Evolutionary conservation across 2,329 filamentous ascomycete genomes (phyloP).

Genomic region (Colletotrichum brevisporum): DNA sequence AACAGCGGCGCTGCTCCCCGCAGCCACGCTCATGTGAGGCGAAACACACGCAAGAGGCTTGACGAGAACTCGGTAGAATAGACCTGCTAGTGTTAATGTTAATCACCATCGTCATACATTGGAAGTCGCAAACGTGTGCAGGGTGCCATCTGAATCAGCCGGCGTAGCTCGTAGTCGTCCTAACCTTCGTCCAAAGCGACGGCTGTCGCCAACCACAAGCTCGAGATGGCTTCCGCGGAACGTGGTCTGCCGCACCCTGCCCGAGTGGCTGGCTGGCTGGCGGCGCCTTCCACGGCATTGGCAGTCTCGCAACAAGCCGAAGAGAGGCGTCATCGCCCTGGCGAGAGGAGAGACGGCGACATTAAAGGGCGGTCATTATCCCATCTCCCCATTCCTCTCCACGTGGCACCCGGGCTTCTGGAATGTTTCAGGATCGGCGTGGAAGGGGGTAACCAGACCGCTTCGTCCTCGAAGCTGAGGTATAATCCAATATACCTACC

Average conservation of each 20-base stretch:
- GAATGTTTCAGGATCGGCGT: conserved; percentile 31
- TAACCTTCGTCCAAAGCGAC: conserved; percentile 7
- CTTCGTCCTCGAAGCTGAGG: too few species aligned
- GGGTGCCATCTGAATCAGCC: conserved; percentile 14
- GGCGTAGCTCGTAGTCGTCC: neutral
- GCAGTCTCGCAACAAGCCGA: conserved; percentile 2
- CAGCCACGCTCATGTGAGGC: conserved; percentile 42
- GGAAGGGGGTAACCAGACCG: neutral
- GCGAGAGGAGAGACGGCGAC: conserved; percentile 1
- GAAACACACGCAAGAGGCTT: neutral
- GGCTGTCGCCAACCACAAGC: neutral
- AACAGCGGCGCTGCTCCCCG: conserved; percentile 31
- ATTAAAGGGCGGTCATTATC: conserved; percentile 5
- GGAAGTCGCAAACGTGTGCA: neutral
- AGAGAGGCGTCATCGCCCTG: neutral
- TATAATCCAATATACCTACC: too few species aligned
- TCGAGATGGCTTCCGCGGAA: neutral
- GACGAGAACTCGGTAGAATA: neutral
- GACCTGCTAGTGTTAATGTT: conserved; percentile 18
- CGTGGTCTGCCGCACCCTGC: neutral
- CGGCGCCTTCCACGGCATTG: conserved; percentile 14
- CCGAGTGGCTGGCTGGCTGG: neutral
- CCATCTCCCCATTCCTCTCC: neutral
- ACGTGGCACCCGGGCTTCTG: conserved; percentile 36
- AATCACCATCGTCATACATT: conserved; percentile 15